Conservation (phyloP, 352 stramenopile genomes). For the Discostella stelligera region DNA sequence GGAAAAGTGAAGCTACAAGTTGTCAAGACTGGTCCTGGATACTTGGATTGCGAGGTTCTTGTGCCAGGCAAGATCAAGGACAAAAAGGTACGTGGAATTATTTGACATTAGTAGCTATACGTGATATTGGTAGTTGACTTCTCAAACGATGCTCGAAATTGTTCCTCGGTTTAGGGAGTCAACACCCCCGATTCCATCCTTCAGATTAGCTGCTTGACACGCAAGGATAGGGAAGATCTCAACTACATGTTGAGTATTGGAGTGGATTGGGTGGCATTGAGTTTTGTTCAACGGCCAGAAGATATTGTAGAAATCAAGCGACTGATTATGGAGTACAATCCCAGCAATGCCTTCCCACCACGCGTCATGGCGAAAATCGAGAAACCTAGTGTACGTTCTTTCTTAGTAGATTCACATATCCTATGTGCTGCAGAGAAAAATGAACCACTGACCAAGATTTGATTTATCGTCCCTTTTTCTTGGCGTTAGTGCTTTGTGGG, state of each 20-base stretch:
- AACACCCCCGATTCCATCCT: conserved; percentile 86
- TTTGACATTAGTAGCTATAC: conserved; percentile 5
- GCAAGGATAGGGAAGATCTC: conserved; percentile 85
- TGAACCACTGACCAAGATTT: not conserved
- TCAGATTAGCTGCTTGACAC: conserved; percentile 84
- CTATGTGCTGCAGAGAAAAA: not conserved
- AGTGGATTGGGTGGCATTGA: conserved; percentile 97
- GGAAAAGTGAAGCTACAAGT: conserved; percentile 87
- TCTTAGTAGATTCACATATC: not conserved
- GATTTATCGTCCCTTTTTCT: not conserved
- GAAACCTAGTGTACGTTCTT: conserved; percentile 84
- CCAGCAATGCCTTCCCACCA: conserved; percentile 79
- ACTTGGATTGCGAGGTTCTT: conserved; percentile 83
- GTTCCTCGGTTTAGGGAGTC: conserved; percentile 59
- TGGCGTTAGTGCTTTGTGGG: conserved; percentile 85
- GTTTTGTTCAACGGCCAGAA: conserved; percentile 94
- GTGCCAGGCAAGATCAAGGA: conserved; percentile 85
- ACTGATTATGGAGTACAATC: conserved; percentile 79
- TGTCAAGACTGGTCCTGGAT: conserved; percentile 73
- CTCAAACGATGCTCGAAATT: not conserved
- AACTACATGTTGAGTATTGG: conserved; percentile 94
- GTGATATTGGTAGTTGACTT: not conserved
- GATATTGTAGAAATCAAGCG: conserved; percentile 96
- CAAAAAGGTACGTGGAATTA: conserved; percentile 65
- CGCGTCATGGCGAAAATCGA: conserved; percentile 97